These are phyloP conservation scores for Venturia nashicola DNA, from an alignment of 2,329 filamentous ascomycete species.

Conservation along the genomic window DNA sequence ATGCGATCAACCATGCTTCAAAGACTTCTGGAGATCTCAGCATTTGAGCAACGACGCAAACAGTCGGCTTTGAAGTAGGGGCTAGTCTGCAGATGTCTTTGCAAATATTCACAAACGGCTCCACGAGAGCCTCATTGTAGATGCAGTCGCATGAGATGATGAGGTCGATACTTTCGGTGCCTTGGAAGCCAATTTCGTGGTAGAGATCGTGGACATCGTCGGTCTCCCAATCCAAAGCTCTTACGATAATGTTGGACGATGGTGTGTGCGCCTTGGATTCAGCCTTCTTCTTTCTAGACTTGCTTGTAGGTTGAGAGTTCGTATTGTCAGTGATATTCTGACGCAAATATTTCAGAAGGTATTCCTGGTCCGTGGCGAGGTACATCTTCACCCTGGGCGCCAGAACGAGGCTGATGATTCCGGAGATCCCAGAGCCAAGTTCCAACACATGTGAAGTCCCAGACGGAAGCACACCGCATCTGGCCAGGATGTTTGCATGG, in stretches of 20 bases:
- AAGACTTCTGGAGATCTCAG: constrained; percentile 77
- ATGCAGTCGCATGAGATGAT: constrained; percentile 87
- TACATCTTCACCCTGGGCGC: constrained; percentile 51
- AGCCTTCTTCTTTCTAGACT: background rate
- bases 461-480: constrained; percentile 36
- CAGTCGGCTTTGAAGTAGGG: constrained; percentile 34
- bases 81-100: constrained; percentile 55
- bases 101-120: constrained; percentile 72
- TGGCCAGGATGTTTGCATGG: constrained; percentile 50
- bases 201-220: constrained; percentile 30
- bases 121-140: constrained; percentile 80
- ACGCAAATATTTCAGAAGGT: constrained; percentile 65
- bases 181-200: constrained; percentile 8
- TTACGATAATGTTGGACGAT: background rate
- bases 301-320: background rate
- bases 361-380: constrained; percentile 77
- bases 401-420: constrained; percentile 60
- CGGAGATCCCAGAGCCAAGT: constrained; percentile 79
- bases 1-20: constrained; percentile 62
- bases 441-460: constrained; percentile 55
- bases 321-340: constrained; percentile 62
- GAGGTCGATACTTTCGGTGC: constrained; percentile 44
- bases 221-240: constrained; percentile 67
- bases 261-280: background rate
- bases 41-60: constrained; percentile 82